These are phyloP conservation scores for Emericellopsis atlantica DNA, from an alignment of 2,329 filamentous ascomycete species.

Conservation along the genomic window DNA sequence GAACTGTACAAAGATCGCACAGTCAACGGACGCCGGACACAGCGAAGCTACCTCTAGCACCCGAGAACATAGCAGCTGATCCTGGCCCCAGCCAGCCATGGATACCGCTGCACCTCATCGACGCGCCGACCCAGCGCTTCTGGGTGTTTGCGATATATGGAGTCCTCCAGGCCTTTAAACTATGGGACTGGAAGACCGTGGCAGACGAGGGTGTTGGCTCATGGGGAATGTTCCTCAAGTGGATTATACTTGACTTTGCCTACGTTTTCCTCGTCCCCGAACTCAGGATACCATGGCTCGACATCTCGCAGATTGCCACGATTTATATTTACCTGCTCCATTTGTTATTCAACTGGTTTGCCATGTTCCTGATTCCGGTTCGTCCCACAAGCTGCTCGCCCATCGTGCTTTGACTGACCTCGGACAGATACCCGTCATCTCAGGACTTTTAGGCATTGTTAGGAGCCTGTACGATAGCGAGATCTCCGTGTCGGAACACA, in stretches of 20 bases:
- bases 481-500: conserved; percentile 82
- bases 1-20: conserved; percentile 11
- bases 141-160: conserved; percentile 76
- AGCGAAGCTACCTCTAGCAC: conserved; percentile 31
- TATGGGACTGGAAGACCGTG: conserved; percentile 74
- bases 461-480: conserved; percentile 88
- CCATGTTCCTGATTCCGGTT: conserved; percentile 87
- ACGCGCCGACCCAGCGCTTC: conserved; percentile 82
- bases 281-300: conserved; percentile 89
- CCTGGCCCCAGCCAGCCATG: conserved; percentile 39
- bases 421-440: conserved; percentile 54
- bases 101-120: conserved; percentile 70
- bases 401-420: neutral
- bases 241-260: conserved; percentile 73
- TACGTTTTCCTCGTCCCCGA: conserved; percentile 82
- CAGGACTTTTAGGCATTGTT: conserved; percentile 59
- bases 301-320: conserved; percentile 69
- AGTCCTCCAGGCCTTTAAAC: conserved; percentile 64
- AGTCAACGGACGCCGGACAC: conserved; percentile 16
- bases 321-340: conserved; percentile 61
- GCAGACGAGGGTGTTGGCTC: conserved; percentile 75
- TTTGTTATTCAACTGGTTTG: conserved; percentile 61
- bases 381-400: conserved; percentile 10
- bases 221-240: conserved; percentile 88
- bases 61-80: conserved; percentile 21